Conservation (phyloP, 345 rosid species). For the Hypericum perforatum region DNA sequence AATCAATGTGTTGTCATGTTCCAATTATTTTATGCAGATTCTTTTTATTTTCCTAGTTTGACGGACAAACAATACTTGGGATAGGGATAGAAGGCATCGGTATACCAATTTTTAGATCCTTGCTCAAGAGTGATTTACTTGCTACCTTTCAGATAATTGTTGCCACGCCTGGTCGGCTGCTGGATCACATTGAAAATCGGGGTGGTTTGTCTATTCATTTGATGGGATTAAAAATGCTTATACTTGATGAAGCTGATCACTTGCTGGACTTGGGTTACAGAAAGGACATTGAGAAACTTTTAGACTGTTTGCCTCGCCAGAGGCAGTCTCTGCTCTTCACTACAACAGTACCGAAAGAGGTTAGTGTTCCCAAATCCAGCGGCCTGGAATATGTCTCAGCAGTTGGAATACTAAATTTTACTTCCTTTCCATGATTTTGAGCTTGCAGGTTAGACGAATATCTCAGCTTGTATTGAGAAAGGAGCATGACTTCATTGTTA, state of each 20-base stretch:
- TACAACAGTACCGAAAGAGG: slow-evolving; percentile 95
- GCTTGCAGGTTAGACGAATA: slow-evolving; percentile 67
- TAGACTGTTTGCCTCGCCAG: slow-evolving; percentile 75
- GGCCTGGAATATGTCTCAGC: slow-evolving; percentile 5
- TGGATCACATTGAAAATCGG: slow-evolving; percentile 89
- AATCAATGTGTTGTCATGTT: slow-evolving; percentile 7
- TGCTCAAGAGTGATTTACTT: too few relatives aligned
- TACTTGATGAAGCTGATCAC: slow-evolving; percentile 95
- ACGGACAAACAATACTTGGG: too few relatives aligned
- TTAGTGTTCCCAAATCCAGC: slow-evolving; percentile 18
- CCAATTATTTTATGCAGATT: slow-evolving; percentile 1
- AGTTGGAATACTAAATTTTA: too few relatives aligned
- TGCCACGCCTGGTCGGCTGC: slow-evolving; percentile 92
- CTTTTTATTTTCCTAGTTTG: too few relatives aligned
- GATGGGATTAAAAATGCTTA: slow-evolving; percentile 84
- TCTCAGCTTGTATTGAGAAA: slow-evolving; percentile 86
- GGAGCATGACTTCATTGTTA: slow-evolving; percentile 69
- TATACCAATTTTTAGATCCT: slow-evolving; percentile 3
- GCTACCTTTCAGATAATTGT: slow-evolving; percentile 49
- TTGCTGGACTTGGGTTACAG: slow-evolving; percentile 90
- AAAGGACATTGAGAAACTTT: slow-evolving; percentile 83
- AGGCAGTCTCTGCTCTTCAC: slow-evolving; percentile 85
- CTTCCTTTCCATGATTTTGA: not conserved
- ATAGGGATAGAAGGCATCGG: slow-evolving; percentile 1
- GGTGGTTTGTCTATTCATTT: slow-evolving; percentile 66